Evolutionary conservation across 2,329 filamentous ascomycete species (phyloP).

Genomic region (Aspergillus sp.): DNA sequence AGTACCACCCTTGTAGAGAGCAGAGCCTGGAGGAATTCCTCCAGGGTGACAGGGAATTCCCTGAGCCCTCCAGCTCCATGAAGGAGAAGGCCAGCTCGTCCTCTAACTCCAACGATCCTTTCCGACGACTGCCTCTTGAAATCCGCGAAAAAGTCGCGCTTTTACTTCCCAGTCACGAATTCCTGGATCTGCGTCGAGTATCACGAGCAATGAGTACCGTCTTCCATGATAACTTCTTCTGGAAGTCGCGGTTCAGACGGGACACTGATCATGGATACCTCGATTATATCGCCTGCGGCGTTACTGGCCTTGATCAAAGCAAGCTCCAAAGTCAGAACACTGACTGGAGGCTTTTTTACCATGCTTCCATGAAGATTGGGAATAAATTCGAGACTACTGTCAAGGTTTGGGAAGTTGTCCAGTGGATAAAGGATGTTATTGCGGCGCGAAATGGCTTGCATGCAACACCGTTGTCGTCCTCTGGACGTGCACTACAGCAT

Average conservation of each 20-base stretch:
- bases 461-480: constrained; percentile 5
- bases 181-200: constrained; percentile 4
- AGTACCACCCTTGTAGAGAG: background rate
- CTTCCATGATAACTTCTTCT: constrained; percentile 10
- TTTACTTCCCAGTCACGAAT: constrained; percentile 1
- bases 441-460: background rate
- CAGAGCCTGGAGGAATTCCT: constrained; percentile 4
- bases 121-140: constrained; percentile 11
- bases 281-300: background rate
- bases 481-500: constrained; percentile 11
- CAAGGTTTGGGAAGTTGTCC: constrained; percentile 4
- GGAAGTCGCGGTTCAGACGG: constrained; percentile 11
- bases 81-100: background rate
- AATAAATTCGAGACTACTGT: background rate
- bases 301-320: background rate
- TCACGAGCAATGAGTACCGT: constrained; percentile 10
- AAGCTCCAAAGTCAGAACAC: background rate
- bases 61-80: background rate
- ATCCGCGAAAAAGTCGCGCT: constrained; percentile 5
- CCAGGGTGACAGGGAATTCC: background rate
- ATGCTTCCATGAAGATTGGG: constrained; percentile 5
- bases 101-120: background rate
- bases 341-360: constrained; percentile 13
- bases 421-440: constrained; percentile 12
- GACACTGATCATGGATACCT: constrained; percentile 11